Percentiles rank a stretch among this genome's conserved stretches.
These are phyloP conservation scores for Pyrenochaeta sp. DNA, from an alignment of 2,329 filamentous ascomycete species.

Conservation along the genomic window DNA sequence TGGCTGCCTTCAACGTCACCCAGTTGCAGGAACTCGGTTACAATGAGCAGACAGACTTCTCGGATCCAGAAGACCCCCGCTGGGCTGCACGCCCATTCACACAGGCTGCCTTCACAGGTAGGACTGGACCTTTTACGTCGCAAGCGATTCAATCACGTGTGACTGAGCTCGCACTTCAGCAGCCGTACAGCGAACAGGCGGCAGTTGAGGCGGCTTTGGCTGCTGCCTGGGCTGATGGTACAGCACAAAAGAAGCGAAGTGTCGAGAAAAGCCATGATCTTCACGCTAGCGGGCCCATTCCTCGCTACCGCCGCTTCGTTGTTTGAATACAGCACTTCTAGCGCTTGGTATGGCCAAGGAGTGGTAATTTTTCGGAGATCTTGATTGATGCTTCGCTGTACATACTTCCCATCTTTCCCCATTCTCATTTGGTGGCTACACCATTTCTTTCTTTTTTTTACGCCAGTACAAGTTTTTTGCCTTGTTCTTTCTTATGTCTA, in stretches of 20 bases:
- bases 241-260: constrained; percentile 6
- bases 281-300: background rate
- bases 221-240: constrained; percentile 20
- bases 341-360: background rate
- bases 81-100: constrained; percentile 27
- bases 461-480: too few species aligned
- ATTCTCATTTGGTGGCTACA: background rate
- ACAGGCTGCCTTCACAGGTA: constrained; percentile 14
- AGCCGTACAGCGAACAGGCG: constrained; percentile 32
- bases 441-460: background rate
- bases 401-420: background rate
- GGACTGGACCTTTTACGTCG: constrained; percentile 23
- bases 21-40: constrained; percentile 41
- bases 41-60: constrained; percentile 37
- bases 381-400: background rate
- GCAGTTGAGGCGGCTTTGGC: constrained; percentile 29
- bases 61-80: constrained; percentile 30
- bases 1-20: constrained; percentile 54
- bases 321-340: background rate
- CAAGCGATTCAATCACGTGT: constrained; percentile 18
- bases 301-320: background rate
- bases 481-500: background rate
- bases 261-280: background rate
- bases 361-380: background rate
- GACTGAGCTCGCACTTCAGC: constrained; percentile 23